Conservation (phyloP, 495 filamentous ascomycete genomes). For the Penicillium diatomitis region DNA sequence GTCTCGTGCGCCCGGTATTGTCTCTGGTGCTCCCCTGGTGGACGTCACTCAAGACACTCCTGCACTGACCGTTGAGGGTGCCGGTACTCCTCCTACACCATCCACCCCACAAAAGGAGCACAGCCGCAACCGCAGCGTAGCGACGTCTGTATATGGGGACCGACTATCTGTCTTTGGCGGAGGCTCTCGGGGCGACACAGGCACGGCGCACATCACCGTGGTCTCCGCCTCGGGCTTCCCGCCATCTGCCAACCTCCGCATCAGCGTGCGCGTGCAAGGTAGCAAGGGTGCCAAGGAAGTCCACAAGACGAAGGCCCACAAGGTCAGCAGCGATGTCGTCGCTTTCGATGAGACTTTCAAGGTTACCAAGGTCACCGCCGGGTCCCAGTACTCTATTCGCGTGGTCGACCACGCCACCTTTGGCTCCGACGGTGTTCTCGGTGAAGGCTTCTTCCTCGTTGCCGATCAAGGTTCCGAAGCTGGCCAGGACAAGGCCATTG, state of each 20-base stretch:
- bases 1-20: slow-evolving; percentile 8
- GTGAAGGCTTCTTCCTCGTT: slow-evolving; percentile 81
- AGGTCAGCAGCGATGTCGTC: slow-evolving; percentile 47
- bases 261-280: slow-evolving; percentile 57
- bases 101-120: slow-evolving; percentile 40
- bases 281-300: slow-evolving; percentile 65
- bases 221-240: slow-evolving; percentile 74
- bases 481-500: slow-evolving; percentile 64
- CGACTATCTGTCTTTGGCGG: slow-evolving; percentile 41
- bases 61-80: slow-evolving; percentile 21
- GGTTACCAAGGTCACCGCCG: slow-evolving; percentile 61
- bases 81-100: slow-evolving; percentile 24
- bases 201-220: slow-evolving; percentile 73
- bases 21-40: slow-evolving; percentile 5
- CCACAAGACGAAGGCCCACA: slow-evolving; percentile 75
- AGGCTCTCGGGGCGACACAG: slow-evolving; percentile 47
- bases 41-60: slow-evolving; percentile 30
- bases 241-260: slow-evolving; percentile 67
- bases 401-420: slow-evolving; percentile 80
- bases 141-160: slow-evolving; percentile 43
- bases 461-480: slow-evolving; percentile 60
- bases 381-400: slow-evolving; percentile 75
- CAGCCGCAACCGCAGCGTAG: slow-evolving; percentile 51
- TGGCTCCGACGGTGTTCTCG: slow-evolving; percentile 68
- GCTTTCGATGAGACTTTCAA: slow-evolving; percentile 74